Percentiles rank a stretch among this genome's conserved stretches.
Conservation (phyloP, 148 eudicot genomes). For the Hydrangea macrophylla region DNA sequence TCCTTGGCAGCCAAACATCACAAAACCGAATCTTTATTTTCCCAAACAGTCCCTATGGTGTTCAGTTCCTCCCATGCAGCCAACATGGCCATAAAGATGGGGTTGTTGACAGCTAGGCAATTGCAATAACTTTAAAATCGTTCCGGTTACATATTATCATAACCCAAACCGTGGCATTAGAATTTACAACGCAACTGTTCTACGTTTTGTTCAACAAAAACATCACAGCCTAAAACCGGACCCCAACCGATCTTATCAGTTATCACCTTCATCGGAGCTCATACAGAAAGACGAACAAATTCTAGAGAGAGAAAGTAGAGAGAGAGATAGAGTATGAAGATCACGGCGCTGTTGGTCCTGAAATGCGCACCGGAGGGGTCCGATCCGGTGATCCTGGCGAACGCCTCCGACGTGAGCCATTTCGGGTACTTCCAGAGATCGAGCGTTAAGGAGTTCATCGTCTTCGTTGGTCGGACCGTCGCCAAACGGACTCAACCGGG, state of each 20-base stretch:
- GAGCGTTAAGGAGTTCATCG: conserved; percentile 68
- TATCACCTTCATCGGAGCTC: no score
- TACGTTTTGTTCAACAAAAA: background rate
- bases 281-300: background rate
- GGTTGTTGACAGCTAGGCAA: no score
- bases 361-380: conserved; percentile 43
- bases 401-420: conserved; percentile 64
- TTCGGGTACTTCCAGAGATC: conserved; percentile 76
- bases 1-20: no score
- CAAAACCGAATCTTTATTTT: no score
- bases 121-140: no score
- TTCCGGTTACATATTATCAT: no score
- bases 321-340: conserved; percentile 53
- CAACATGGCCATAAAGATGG: no score
- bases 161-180: background rate
- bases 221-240: no score
- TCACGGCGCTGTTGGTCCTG: conserved; percentile 66
- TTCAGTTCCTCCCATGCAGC: no score
- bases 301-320: background rate
- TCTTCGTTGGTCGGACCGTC: conserved; percentile 77
- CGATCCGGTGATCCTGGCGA: conserved; percentile 64
- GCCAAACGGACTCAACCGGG: conserved; percentile 62
- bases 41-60: no score
- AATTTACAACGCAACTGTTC: background rate
- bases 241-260: no score